These are phyloP conservation scores for Evansstolkia leycettana DNA, from an alignment of 495 filamentous ascomycete species.

Conservation along the genomic window DNA sequence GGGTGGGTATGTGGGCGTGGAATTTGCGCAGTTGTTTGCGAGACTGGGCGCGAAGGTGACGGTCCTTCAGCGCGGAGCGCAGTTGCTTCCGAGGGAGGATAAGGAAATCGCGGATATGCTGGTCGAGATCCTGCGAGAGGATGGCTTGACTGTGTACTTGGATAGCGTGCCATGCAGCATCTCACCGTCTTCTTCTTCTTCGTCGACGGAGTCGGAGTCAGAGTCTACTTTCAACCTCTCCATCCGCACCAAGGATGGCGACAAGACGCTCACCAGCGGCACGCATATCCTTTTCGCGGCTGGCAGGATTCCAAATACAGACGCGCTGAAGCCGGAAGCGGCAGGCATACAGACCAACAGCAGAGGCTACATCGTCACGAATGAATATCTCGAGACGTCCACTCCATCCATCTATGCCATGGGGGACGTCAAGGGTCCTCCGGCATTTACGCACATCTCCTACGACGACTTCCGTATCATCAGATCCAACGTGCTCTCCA, in stretches of 20 bases:
- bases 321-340: conserved; percentile 16
- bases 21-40: conserved; percentile 39
- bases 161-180: conserved; percentile 8
- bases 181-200: too few relatives aligned
- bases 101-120: conserved; percentile 23
- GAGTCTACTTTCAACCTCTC: conserved; percentile 3
- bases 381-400: conserved; percentile 27
- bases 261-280: conserved; percentile 13
- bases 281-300: conserved; percentile 34
- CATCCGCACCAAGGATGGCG: conserved; percentile 6
- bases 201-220: not conserved
- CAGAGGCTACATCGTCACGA: conserved; percentile 26
- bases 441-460: conserved; percentile 42
- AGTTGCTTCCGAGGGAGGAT: conserved; percentile 32
- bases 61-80: conserved; percentile 27
- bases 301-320: conserved; percentile 35
- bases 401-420: conserved; percentile 29
- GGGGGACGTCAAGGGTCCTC: conserved; percentile 38
- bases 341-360: conserved; percentile 21
- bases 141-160: conserved; percentile 26
- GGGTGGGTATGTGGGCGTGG: conserved; percentile 37
- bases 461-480: conserved; percentile 45
- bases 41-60: conserved; percentile 33
- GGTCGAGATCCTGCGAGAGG: conserved; percentile 23
- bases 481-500: conserved; percentile 20